Conservation (phyloP, 352 stramenopile species). For the Phytophthora sp. region DNA sequence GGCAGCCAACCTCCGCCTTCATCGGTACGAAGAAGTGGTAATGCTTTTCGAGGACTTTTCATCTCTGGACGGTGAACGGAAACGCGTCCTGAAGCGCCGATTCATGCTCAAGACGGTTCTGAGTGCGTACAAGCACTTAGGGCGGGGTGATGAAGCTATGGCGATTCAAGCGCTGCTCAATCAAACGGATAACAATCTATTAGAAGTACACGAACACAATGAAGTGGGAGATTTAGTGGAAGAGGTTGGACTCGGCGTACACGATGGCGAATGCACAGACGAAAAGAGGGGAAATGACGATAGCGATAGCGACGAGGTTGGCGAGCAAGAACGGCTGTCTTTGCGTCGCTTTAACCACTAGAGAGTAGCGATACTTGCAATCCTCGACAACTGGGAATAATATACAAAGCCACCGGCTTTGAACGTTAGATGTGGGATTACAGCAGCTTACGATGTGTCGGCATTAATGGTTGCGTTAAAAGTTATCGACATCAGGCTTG, state of each 20-base stretch:
- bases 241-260: background rate
- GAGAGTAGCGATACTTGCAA: slow-evolving; percentile 20
- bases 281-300: slow-evolving; percentile 26
- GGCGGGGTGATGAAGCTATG: slow-evolving; percentile 66
- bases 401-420: slow-evolving; percentile 18
- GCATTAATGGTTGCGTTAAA: background rate
- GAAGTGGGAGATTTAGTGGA: slow-evolving; percentile 3
- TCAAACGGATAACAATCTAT: slow-evolving; percentile 37
- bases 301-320: slow-evolving; percentile 35
- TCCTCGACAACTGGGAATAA: slow-evolving; percentile 5
- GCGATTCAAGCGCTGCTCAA: slow-evolving; percentile 59
- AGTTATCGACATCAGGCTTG: no score
- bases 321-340: slow-evolving; percentile 15
- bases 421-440: background rate
- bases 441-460: background rate
- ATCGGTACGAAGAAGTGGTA: slow-evolving; percentile 63
- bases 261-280: slow-evolving; percentile 27
- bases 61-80: slow-evolving; percentile 61
- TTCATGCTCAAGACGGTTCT: slow-evolving; percentile 70
- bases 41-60: slow-evolving; percentile 83
- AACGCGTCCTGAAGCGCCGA: slow-evolving; percentile 54
- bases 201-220: slow-evolving; percentile 12
- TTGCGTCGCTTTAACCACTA: slow-evolving; percentile 32
- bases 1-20: slow-evolving; percentile 63
- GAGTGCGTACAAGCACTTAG: slow-evolving; percentile 56